A percentile compares a stretch with the other conserved stretches of the same genome.
These are phyloP conservation scores for Sporisorium graminicola DNA, from an alignment of 1,284 basidiomycete species.

Conservation along the genomic window DNA sequence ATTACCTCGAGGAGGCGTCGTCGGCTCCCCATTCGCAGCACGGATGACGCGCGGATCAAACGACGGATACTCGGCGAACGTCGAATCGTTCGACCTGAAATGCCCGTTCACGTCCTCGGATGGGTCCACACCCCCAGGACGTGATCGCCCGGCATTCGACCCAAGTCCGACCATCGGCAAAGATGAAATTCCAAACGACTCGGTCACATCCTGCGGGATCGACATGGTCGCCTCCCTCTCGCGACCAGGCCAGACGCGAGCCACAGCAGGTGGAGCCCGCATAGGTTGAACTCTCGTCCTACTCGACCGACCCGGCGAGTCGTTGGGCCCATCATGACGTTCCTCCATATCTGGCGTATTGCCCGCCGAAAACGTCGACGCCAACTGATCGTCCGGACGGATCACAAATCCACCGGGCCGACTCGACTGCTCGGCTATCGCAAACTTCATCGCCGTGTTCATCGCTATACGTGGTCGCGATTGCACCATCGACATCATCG, in stretches of 20 bases:
- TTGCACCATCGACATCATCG: slow-evolving; percentile 19
- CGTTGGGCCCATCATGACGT: background rate
- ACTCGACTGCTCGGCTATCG: slow-evolving; percentile 23
- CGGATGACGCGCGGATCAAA: slow-evolving; percentile 23
- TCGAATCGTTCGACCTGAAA: slow-evolving; percentile 13
- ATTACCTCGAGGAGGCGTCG: background rate
- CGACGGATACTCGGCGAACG: slow-evolving; percentile 27
- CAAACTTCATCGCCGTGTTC: slow-evolving; percentile 34
- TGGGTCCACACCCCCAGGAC: slow-evolving; percentile 5
- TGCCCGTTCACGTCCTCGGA: slow-evolving; percentile 5
- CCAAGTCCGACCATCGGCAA: slow-evolving; percentile 17
- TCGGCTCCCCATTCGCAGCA: background rate
- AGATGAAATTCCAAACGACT: slow-evolving; percentile 34
- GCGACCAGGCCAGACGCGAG: slow-evolving; percentile 5
- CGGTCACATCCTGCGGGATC: slow-evolving; percentile 42
- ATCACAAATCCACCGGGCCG: slow-evolving; percentile 32
- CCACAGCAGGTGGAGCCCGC: slow-evolving; percentile 1
- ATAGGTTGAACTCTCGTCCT: background rate
- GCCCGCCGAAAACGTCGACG: slow-evolving; percentile 23
- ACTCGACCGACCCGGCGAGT: background rate
- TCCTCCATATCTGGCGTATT: slow-evolving; percentile 22
- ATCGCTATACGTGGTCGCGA: slow-evolving; percentile 17
- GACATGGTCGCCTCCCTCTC: slow-evolving; percentile 43
- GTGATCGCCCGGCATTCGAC: slow-evolving; percentile 6
- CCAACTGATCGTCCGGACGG: slow-evolving; percentile 27